Evolutionary conservation across 495 filamentous ascomycete genomes (phyloP).

Genomic region (Trichoderma virens): DNA sequence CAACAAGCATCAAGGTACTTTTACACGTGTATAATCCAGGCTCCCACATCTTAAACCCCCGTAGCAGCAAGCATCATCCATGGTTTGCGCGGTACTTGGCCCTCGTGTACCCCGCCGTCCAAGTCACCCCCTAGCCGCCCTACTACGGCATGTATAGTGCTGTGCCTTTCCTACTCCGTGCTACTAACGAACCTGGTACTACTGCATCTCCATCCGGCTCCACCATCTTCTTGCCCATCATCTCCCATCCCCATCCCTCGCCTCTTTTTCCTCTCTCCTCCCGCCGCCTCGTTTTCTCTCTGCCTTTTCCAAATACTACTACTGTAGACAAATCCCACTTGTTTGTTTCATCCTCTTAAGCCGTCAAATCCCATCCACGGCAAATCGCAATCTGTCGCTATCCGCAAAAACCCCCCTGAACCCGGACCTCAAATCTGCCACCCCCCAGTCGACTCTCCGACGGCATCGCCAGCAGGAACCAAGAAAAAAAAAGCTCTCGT

Average conservation of each 20-base stretch:
- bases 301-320: background rate
- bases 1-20: too few species aligned
- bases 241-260: conserved; percentile 12
- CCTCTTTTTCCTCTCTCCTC: conserved; percentile 3
- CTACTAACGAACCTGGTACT: background rate
- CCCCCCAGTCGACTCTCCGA: too few species aligned
- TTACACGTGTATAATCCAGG: too few species aligned
- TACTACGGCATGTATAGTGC: background rate
- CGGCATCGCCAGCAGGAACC: background rate
- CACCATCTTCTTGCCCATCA: conserved; percentile 2
- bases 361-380: too few species aligned
- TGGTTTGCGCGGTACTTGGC: background rate
- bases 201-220: conserved; percentile 8
- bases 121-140: background rate
- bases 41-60: too few species aligned
- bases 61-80: too few species aligned
- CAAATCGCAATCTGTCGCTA: too few species aligned
- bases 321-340: background rate
- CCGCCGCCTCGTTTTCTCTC: background rate
- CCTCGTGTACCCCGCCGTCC: background rate
- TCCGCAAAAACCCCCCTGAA: too few species aligned
- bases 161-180: background rate
- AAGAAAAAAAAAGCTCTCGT: background rate
- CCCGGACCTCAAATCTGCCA: too few species aligned
- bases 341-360: too few species aligned